These are phyloP conservation scores for Arthrinium phaeospermum DNA, from an alignment of 2,329 filamentous ascomycete species.

Conservation along the genomic window DNA sequence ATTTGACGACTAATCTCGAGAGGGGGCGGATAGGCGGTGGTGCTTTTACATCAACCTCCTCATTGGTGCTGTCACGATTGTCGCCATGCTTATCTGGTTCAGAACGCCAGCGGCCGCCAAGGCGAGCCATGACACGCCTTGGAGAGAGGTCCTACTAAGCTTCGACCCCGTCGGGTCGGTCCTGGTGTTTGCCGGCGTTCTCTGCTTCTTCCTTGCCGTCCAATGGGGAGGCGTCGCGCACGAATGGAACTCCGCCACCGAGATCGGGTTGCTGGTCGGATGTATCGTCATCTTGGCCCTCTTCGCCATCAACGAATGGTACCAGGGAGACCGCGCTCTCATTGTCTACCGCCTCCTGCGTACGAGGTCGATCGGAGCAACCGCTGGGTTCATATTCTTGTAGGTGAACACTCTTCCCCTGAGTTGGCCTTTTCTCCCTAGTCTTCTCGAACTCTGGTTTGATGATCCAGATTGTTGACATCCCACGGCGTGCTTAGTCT, in stretches of 20 bases:
- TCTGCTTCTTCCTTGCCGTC: constrained; percentile 41
- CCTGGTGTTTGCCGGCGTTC: constrained; percentile 30
- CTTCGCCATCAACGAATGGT: constrained; percentile 46
- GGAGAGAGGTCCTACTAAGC: constrained; percentile 30
- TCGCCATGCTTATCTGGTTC: constrained; percentile 34
- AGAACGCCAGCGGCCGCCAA: constrained; percentile 30
- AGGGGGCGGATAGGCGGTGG: neutral
- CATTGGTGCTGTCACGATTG: constrained; percentile 26
- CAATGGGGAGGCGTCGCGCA: constrained; percentile 39
- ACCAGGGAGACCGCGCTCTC: constrained; percentile 42
- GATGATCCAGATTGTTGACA: neutral
- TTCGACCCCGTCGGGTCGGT: constrained; percentile 34
- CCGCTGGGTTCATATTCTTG: constrained; percentile 25
- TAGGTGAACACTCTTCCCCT: constrained; percentile 17
- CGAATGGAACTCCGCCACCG: constrained; percentile 23
- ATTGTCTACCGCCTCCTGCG: constrained; percentile 45
- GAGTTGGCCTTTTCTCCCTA: neutral
- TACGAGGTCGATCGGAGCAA: constrained; percentile 41
- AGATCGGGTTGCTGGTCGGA: constrained; percentile 47
- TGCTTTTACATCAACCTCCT: constrained; percentile 34
- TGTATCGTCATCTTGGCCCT: constrained; percentile 43
- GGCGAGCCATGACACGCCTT: neutral
- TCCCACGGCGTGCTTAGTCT: neutral
- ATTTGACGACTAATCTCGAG: neutral
- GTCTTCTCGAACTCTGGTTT: neutral